These are phyloP conservation scores for Candida loeiensis DNA, from an alignment of 805 yeast genomes.

Conservation along the genomic window DNA sequence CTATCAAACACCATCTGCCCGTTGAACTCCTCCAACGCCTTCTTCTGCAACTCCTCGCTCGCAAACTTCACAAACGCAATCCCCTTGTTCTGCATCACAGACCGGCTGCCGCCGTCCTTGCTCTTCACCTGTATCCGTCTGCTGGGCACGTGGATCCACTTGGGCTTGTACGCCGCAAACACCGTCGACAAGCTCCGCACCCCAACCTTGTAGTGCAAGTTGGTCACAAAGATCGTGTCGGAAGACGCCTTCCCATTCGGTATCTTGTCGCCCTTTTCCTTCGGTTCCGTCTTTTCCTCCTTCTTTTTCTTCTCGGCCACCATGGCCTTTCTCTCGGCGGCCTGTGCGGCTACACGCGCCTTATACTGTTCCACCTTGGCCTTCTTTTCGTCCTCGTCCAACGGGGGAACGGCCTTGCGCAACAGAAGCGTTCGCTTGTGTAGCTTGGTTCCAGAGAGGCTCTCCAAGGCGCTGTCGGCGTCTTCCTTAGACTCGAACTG, in stretches of 20 bases:
- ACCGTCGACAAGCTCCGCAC: slow-evolving; percentile 43
- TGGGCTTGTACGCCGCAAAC: slow-evolving; percentile 48
- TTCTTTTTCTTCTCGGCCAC: slow-evolving; percentile 19
- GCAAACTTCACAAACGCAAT: slow-evolving; percentile 63
- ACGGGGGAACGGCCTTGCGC: slow-evolving; percentile 52
- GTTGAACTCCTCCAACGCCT: slow-evolving; percentile 69
- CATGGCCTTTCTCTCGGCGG: slow-evolving; percentile 13
- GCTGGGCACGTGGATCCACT: slow-evolving; percentile 58
- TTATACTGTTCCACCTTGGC: slow-evolving; percentile 32
- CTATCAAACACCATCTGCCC: slow-evolving; percentile 67
- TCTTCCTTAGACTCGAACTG: slow-evolving; percentile 44
- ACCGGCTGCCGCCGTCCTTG: slow-evolving; percentile 42
- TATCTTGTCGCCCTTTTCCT: slow-evolving; percentile 11
- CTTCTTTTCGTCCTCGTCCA: slow-evolving; percentile 43
- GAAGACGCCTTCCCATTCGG: slow-evolving; percentile 54
- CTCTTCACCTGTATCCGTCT: slow-evolving; percentile 39
- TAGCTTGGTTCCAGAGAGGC: slow-evolving; percentile 40
- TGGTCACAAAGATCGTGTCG: slow-evolving; percentile 60
- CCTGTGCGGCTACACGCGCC: slow-evolving; percentile 19
- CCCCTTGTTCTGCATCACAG: slow-evolving; percentile 52
- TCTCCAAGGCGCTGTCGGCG: slow-evolving; percentile 43
- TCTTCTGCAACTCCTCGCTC: slow-evolving; percentile 57
- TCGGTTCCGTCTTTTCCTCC: slow-evolving; percentile 11
- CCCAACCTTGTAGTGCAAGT: slow-evolving; percentile 51
- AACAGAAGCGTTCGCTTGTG: slow-evolving; percentile 48